phyloP scores from a whole-genome alignment of 2,329 filamentous ascomycete genomes.

The Fusarium nurragi region DNA sequence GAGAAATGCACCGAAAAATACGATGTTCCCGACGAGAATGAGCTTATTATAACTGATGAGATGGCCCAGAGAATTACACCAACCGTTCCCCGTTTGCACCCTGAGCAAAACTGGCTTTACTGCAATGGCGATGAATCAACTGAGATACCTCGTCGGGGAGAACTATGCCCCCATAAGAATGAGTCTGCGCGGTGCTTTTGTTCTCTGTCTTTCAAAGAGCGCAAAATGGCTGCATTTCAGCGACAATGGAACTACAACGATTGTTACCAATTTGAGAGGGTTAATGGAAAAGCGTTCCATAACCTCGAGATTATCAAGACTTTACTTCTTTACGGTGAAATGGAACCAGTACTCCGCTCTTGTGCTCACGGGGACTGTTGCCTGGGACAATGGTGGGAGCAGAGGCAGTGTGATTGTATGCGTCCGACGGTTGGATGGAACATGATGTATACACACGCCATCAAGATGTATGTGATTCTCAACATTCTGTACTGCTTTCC shows the following conservation, averaged over 20 bases:
- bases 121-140: background rate
- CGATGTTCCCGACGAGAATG: background rate
- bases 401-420: background rate
- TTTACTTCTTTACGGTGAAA: conserved; percentile 1
- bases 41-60: conserved; percentile 7
- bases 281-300: background rate
- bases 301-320: conserved; percentile 12
- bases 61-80: background rate
- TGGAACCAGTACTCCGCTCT: background rate
- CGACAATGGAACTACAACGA: background rate
- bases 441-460: background rate
- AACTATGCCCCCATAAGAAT: background rate
- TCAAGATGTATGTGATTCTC: conserved; percentile 2
- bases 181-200: background rate
- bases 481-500: conserved; percentile 8
- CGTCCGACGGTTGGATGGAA: background rate
- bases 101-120: fast-evolving
- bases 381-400: background rate
- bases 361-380: background rate
- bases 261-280: background rate
- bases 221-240: conserved; percentile 10
- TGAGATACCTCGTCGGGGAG: background rate
- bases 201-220: background rate
- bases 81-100: background rate
- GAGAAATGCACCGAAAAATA: background rate